Evolutionary conservation across 2,329 filamentous ascomycete species (phyloP), one percentile per base, ranked within the genome.

Genomic region (Phialocephala sp.): DNA sequence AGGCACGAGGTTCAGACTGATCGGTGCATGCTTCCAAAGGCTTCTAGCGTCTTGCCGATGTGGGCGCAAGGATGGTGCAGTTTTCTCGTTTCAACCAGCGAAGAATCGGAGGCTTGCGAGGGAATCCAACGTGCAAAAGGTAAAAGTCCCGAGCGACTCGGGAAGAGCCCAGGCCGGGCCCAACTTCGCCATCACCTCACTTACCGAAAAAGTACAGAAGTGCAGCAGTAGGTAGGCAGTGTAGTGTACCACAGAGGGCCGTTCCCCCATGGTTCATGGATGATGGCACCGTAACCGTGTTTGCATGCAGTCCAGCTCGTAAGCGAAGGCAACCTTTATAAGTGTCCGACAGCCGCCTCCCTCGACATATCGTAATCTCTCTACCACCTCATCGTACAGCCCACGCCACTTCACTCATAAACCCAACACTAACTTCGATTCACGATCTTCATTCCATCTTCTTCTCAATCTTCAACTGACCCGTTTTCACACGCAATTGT

Each of bases 321-420:
- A 54, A 54, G 50, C 50, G 50, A 54, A 27, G n/a, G 45, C n/a
- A 8, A 8, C 50, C 24, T 35, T 54, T 15, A 27, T 32, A 54
- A 54, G 50, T 18, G 22, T 27, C 50, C 50, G 22, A 8, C 50
- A 14, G 37, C 37, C 43, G 43, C 15, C 43, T 47, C 15, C 18
- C n/a, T 47, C 43, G 43, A 47, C 22, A 54, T 27, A 54, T 54
- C 50, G 50, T 54, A 54, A 54, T 54, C 50, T 54, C 50, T 47
- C 24, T 54, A 32, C 50, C 27, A 54, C 50, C 50, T 35, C 50
- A 54, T 32, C 24, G 32, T 35, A 54, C 50, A 32, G 24, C 24
- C 50, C 50, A 54, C 50, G 50, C 50, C 50, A 54, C 50, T 12
- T 54, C 27, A 54, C 43, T 54, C 50, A 32, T 12, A 54, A 54